Evolutionary conservation across 2,329 filamentous ascomycete genomes (phyloP).

Genomic region (Coniochaeta prunicola): DNA sequence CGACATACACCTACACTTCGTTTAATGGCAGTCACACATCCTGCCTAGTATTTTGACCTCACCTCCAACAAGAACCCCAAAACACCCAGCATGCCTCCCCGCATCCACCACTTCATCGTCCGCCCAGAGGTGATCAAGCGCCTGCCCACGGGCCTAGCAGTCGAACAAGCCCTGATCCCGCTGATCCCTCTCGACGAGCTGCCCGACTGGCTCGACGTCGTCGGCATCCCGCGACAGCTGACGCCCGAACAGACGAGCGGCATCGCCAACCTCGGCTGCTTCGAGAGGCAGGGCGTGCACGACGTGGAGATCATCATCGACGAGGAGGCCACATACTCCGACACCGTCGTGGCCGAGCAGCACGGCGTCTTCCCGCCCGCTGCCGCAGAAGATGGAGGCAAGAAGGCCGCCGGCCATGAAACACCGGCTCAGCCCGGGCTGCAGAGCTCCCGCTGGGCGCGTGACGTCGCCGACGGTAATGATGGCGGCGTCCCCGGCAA

Average conservation of each 20-base stretch:
- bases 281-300: constrained; percentile 16
- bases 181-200: constrained; percentile 48
- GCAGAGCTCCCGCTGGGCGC: neutral
- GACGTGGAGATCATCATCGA: constrained; percentile 16
- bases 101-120: constrained; percentile 34
- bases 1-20: too few species aligned
- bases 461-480: constrained; percentile 9
- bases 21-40: too few species aligned
- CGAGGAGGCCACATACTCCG: neutral
- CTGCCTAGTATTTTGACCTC: too few species aligned
- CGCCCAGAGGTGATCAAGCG: constrained; percentile 25
- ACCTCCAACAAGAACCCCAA: neutral
- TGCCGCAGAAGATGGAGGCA: neutral
- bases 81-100: constrained; percentile 13
- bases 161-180: constrained; percentile 33
- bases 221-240: constrained; percentile 35
- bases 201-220: constrained; percentile 34
- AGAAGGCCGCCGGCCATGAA: neutral
- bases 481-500: neutral
- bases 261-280: constrained; percentile 30
- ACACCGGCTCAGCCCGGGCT: neutral
- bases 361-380: neutral
- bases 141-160: constrained; percentile 16
- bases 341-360: neutral
- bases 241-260: constrained; percentile 26